phyloP scores from a whole-genome alignment of 352 stramenopile genomes.

The Phytopythium kandeliae region DNA sequence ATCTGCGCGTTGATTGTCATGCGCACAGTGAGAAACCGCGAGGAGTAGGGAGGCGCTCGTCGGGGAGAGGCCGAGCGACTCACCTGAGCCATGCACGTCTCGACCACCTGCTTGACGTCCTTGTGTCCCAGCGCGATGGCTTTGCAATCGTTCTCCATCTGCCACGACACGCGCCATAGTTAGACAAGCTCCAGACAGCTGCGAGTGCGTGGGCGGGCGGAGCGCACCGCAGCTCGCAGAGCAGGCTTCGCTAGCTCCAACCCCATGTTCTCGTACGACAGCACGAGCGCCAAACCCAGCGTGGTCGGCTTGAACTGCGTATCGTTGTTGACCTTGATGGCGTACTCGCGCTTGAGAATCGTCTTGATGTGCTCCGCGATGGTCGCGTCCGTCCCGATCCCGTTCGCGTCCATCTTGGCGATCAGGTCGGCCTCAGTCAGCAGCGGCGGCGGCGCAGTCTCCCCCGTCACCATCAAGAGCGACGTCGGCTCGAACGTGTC shows the following conservation, averaged over 20 bases:
- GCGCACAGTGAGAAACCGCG: no score
- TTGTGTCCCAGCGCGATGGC: conserved; percentile 78
- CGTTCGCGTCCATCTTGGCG: conserved; percentile 92
- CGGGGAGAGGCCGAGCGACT: conserved; percentile 21
- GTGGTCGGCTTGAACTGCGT: conserved; percentile 93
- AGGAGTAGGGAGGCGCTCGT: no score
- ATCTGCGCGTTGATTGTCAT: no score
- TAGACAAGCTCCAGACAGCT: no score
- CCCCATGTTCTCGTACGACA: conserved; percentile 92
- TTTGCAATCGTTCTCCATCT: conserved; percentile 93
- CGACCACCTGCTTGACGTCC: conserved; percentile 65
- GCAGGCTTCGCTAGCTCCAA: conserved; percentile 96
- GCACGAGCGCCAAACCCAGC: conserved; percentile 86
- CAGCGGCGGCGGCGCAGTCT: conserved; percentile 82
- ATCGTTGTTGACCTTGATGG: conserved; percentile 91
- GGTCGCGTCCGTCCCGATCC: conserved; percentile 94
- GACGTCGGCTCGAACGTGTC: conserved; percentile 71
- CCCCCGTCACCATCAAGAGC: conserved; percentile 58
- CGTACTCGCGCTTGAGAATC: conserved; percentile 97
- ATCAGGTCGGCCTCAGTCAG: conserved; percentile 93
- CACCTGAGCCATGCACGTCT: conserved; percentile 87
- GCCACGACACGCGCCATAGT: neutral
- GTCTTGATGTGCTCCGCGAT: conserved; percentile 99
- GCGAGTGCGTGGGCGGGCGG: no score
- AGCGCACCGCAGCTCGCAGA: conserved; percentile 79